Conservation (phyloP, 1,139 yeast genomes). For the Petasospora rhodanensis region DNA sequence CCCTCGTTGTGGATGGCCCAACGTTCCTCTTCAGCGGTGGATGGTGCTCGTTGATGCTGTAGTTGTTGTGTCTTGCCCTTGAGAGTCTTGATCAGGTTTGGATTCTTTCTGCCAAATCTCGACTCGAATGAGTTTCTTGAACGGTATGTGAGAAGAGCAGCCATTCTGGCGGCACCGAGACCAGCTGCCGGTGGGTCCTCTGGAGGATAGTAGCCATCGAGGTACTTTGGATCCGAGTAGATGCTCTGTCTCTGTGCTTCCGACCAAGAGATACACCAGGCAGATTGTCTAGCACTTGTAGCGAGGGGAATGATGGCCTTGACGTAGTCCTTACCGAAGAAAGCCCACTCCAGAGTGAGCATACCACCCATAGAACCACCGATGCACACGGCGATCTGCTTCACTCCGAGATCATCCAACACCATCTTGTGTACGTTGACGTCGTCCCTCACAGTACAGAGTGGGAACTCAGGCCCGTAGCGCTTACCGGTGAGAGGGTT, state of each 20-base stretch:
- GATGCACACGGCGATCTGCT: constrained; percentile 73
- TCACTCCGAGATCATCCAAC: constrained; percentile 67
- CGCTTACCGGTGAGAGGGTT: constrained; percentile 69
- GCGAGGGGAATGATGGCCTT: constrained; percentile 78
- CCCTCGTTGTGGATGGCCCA: constrained; percentile 71
- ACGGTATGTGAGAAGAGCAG: constrained; percentile 88
- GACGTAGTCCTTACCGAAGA: constrained; percentile 68
- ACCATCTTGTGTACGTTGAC: constrained; percentile 74
- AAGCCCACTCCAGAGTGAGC: constrained; percentile 86
- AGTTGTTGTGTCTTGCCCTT: constrained; percentile 29
- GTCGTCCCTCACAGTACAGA: constrained; percentile 89
- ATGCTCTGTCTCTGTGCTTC: constrained; percentile 97
- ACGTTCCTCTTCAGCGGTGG: constrained; percentile 43
- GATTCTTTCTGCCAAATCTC: constrained; percentile 79
- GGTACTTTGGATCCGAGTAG: constrained; percentile 87
- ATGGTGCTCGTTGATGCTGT: constrained; percentile 26
- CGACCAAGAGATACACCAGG: constrained; percentile 99
- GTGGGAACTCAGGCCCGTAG: constrained; percentile 93
- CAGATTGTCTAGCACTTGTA: constrained; percentile 90
- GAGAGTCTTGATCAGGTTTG: constrained; percentile 34
- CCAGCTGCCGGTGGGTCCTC: constrained; percentile 84
- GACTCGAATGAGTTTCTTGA: constrained; percentile 88
- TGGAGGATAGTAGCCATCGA: constrained; percentile 78
- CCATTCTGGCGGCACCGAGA: constrained; percentile 94
- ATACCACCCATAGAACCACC: constrained; percentile 99